Conservation (phyloP, 2,329 filamentous ascomycete genomes). For the Grosmannia huntii region DNA sequence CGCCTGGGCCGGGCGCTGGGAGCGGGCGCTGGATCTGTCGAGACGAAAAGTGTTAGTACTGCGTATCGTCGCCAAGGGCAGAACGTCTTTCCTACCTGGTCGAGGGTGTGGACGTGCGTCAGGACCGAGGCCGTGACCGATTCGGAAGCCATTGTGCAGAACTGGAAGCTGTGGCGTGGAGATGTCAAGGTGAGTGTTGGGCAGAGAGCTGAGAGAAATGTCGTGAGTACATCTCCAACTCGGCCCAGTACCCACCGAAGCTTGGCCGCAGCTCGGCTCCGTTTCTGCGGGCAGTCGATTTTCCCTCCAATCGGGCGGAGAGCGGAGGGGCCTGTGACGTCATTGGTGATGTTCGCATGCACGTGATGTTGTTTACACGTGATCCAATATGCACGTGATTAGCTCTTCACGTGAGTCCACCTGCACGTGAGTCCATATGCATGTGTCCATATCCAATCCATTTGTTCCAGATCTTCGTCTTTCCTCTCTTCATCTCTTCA, state of each 20-base stretch:
- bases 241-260: background rate
- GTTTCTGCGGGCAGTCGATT: background rate
- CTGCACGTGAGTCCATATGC: no score
- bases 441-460: no score
- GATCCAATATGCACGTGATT: no score
- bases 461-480: no score
- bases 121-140: conserved; percentile 4
- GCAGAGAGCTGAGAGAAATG: no score
- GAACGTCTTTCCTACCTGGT: background rate
- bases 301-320: conserved; percentile 4
- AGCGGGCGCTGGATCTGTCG: conserved; percentile 19
- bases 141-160: conserved; percentile 1
- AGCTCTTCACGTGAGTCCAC: no score
- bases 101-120: background rate
- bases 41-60: background rate
- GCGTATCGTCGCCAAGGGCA: background rate
- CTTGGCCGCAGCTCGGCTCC: background rate
- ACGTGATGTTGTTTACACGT: no score
- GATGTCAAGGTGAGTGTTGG: background rate
- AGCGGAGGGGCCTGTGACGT: background rate
- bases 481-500: no score
- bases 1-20: conserved; percentile 34
- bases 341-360: background rate
- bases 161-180: background rate
- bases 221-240: no score